phyloP scores from a whole-genome alignment of 768 basidiomycete genomes.

The Russula sp. region DNA sequence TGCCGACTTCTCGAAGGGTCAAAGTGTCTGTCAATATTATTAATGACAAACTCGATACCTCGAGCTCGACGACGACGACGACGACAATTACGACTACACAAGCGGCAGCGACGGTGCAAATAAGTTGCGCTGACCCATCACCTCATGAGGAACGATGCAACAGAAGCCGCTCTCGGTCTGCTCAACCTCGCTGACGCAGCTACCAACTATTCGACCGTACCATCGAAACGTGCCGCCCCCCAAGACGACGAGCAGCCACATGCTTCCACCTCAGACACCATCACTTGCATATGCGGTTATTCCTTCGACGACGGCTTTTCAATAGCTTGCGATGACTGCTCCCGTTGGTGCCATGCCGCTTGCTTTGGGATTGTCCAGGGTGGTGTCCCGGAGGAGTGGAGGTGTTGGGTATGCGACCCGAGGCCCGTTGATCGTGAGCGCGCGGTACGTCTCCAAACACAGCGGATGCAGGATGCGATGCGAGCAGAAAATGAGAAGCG shows the following conservation, averaged over 20 bases:
- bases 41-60: not conserved
- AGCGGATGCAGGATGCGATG: slow-evolving; percentile 31
- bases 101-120: slow-evolving; percentile 7
- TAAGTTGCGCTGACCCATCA: slow-evolving; percentile 1
- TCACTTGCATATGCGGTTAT: slow-evolving; percentile 71
- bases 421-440: slow-evolving; percentile 43
- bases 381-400: slow-evolving; percentile 67
- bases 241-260: slow-evolving; percentile 21
- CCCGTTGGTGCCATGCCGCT: slow-evolving; percentile 77
- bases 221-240: slow-evolving; percentile 35
- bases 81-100: not conserved
- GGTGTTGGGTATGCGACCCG: slow-evolving; percentile 65
- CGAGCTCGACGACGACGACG: slow-evolving; percentile 3
- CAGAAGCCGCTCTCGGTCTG: slow-evolving; percentile 54
- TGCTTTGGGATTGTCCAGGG: slow-evolving; percentile 63
- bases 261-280: slow-evolving; percentile 37
- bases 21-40: not conserved
- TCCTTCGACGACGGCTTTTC: slow-evolving; percentile 77
- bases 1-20: not conserved
- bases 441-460: slow-evolving; percentile 42
- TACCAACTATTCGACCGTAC: slow-evolving; percentile 34
- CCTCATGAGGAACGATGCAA: slow-evolving; percentile 48
- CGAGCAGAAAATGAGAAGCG: slow-evolving; percentile 26
- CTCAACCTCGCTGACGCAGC: slow-evolving; percentile 43
- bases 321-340: slow-evolving; percentile 79